Evolutionary conservation across 1,284 basidiomycete genomes (phyloP), one percentile per base, ranked within the genome.

Genomic region (Ustilago loliicola): DNA sequence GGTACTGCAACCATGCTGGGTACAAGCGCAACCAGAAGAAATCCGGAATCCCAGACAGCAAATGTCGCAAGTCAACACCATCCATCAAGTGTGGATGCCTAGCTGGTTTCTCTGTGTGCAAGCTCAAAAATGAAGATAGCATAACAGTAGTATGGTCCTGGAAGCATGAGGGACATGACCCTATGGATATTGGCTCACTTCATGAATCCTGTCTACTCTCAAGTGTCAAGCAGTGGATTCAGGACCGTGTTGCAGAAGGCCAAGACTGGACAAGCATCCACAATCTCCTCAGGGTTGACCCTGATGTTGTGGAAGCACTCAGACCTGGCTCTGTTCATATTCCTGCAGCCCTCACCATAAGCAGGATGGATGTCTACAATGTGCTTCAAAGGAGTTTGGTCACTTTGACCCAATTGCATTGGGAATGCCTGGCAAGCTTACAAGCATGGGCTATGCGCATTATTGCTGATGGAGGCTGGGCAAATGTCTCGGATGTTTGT

Each of bases 291-390:
- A 21, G 45, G 11, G n/a, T 47, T 3, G 45, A 47, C 11, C 45
- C 45, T 6, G 45, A 47, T 13, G 21, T 13, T 23, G 5, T 47
- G 23, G 45, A 21, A 5, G 13, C 19, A 6, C 45, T 47, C n/a
- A 23, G 11, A 2, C 3, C n/a, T 9, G 11, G 45, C 17, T 47
- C 45, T 21, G 11, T 13, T 2, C 45, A 47, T 8, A 47, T 47
- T 6, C 45, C 45, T 6, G 45, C 45, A 47, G 45, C 45, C 4
- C 45, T 47, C 3, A 13, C 8, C 21, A n/a, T 47, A 3, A 47
- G n/a, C 45, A 21, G 45, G 8, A 47, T 47, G 45, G n/a, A 47
- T 47, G 45, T 47, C 19, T 47, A 47, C n/a, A 47, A 47, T 23
- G n/a, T 47, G n/a, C 45, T 47, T 3, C n/a, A 17, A 23, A 47